Evolutionary conservation across 1,284 basidiomycete genomes (phyloP), one percentile per base, ranked within the genome.

Genomic region (Afroboletus lepidellus): DNA sequence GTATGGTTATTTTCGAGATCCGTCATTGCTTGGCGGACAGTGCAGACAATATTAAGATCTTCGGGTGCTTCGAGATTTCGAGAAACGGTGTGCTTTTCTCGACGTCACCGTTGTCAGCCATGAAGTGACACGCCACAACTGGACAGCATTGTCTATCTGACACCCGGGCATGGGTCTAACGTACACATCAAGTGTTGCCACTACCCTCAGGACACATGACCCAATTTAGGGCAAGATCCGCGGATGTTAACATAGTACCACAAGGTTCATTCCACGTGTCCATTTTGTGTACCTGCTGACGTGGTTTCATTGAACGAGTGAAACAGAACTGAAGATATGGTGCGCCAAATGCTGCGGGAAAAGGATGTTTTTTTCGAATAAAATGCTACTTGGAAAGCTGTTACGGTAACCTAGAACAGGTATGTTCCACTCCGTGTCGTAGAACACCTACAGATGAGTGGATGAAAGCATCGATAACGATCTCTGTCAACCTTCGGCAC

Each of bases 121-220:
- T n/a, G n/a, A n/a, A n/a, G n/a, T n/a, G n/a, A n/a, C n/a, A n/a
- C n/a, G n/a, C n/a, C n/a, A n/a, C n/a, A n/a, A n/a, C n/a, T n/a
- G n/a, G n/a, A n/a, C 0, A 76, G 79, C 43, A 73, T 93, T 20
- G 72, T 87, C 12, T 92, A 94, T 66, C 69, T 93, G 27, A 92
- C 91, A 1, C 72, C 75, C 24, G 87, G 84, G 3, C 52, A 67
- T 42, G 81, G 77, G 30, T n/a, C 87, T 88, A 0, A 75, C 74
- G 3, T 86, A 77, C 62, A 71, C 77, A 57, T 84, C 90, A 3
- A 68, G 68, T n/a, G 24, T 72, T 92, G 16, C 89, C 90, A 16
- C 69, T 88, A 21, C 90, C 88, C 12, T 85, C 84, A 1, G 88
- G 89, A 3, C 85, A 93, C 59, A 92, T 92, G 92, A 83, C 94